These are phyloP conservation scores for Chenopodium berlandieri DNA, from an alignment of 148 eudicot species.

Conservation along the genomic window DNA sequence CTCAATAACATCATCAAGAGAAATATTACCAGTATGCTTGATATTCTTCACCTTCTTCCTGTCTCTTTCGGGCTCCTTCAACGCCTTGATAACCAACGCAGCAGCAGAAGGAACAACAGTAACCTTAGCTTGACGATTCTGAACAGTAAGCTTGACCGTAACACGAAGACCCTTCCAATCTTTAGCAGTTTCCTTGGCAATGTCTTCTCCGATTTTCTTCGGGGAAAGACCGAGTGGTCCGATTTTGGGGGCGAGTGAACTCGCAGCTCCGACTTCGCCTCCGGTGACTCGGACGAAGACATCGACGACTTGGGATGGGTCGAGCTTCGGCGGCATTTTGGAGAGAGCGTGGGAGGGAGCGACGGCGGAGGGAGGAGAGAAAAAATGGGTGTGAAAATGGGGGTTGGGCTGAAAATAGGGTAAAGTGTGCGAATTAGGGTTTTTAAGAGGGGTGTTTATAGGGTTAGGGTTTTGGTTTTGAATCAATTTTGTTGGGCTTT, in stretches of 20 bases:
- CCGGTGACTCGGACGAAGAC: conserved; percentile 79
- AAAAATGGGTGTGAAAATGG: background rate
- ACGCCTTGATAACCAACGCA: conserved; percentile 70
- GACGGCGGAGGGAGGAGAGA: background rate
- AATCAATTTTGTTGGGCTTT: background rate
- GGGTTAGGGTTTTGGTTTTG: background rate
- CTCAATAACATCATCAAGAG: conserved; percentile 69
- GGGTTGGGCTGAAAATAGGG: conserved; percentile 28
- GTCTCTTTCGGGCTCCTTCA: conserved; percentile 73
- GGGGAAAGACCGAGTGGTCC: conserved; percentile 76
- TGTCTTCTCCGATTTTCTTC: conserved; percentile 78
- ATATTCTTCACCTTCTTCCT: conserved; percentile 73
- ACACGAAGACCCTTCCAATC: conserved; percentile 87
- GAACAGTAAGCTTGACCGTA: conserved; percentile 77
- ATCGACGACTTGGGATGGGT: conserved; percentile 64
- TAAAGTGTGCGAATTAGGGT: background rate
- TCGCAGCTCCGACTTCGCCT: conserved; percentile 73
- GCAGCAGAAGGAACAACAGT: conserved; percentile 82
- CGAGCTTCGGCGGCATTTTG: conserved; percentile 72
- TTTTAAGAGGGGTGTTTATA: background rate
- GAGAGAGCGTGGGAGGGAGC: conserved; percentile 1
- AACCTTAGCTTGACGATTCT: conserved; percentile 80
- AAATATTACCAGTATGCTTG: conserved; percentile 68
- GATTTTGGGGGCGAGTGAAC: conserved; percentile 73
- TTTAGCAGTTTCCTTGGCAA: conserved; percentile 74